Percentiles rank a stretch among this genome's conserved stretches.
Conservation (phyloP, 2,329 filamentous ascomycete species). For the Aspergillus neotritici region DNA sequence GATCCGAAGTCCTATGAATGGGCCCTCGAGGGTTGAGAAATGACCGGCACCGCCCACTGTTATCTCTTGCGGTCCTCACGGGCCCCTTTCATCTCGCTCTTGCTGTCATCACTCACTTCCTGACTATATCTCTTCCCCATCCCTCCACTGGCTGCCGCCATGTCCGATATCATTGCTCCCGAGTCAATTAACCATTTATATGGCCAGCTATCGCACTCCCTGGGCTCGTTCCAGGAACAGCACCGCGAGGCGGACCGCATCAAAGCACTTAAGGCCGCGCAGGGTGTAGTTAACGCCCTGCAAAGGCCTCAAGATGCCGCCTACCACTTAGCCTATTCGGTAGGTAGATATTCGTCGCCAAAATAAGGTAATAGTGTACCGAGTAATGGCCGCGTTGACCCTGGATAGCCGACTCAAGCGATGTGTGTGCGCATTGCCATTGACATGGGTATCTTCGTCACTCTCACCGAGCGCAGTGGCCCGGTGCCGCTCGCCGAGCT, state of each 20-base stretch:
- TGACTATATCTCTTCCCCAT: no score
- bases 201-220: neutral
- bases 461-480: constrained; percentile 2
- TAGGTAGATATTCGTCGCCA: neutral
- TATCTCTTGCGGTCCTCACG: no score
- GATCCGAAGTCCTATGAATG: no score
- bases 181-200: constrained; percentile 1
- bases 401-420: constrained; percentile 10
- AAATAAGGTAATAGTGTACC: neutral
- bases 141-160: no score
- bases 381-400: neutral
- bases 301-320: constrained; percentile 8
- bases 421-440: constrained; percentile 13
- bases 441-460: constrained; percentile 14
- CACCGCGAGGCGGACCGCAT: constrained; percentile 4
- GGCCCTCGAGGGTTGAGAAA: no score
- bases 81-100: no score
- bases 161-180: neutral
- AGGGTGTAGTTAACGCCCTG: constrained; percentile 4
- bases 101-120: no score
- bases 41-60: no score
- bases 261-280: constrained; percentile 6
- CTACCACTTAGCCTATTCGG: constrained; percentile 9
- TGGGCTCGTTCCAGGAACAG: neutral
- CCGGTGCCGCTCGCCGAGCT: constrained; percentile 8